phyloP scores from a whole-genome alignment of 2,329 filamentous ascomycete species.

The Aureobasidium sp. region DNA sequence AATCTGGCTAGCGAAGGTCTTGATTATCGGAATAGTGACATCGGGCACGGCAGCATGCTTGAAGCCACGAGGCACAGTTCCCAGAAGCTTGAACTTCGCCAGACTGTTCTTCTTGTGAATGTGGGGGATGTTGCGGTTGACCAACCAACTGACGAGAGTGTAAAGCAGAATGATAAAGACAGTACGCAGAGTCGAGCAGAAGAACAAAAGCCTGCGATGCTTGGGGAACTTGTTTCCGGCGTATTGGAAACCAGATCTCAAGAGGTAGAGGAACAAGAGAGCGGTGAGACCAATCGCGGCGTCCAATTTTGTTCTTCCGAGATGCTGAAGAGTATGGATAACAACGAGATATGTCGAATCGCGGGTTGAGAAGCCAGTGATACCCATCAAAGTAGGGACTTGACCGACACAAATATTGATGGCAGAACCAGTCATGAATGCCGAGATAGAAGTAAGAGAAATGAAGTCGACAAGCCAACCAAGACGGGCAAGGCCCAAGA shows the following conservation, averaged over 20 bases:
- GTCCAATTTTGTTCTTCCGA: conserved; percentile 63
- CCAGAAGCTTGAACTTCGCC: conserved; percentile 65
- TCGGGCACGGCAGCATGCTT: conserved; percentile 67
- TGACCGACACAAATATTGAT: conserved; percentile 84
- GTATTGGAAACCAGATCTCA: conserved; percentile 59
- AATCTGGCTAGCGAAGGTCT: conserved; percentile 61
- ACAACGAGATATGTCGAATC: conserved; percentile 75
- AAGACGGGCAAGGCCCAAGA: conserved; percentile 69
- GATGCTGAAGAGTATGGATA: conserved; percentile 70
- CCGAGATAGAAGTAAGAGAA: conserved; percentile 79
- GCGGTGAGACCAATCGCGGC: conserved; percentile 85
- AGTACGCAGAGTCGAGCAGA: conserved; percentile 81
- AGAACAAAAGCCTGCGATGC: conserved; percentile 73
- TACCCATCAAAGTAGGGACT: conserved; percentile 72
- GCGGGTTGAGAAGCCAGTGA: conserved; percentile 53
- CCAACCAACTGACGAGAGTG: conserved; percentile 81
- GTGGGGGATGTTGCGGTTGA: conserved; percentile 54
- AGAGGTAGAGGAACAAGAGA: conserved; percentile 67
- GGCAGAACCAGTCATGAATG: conserved; percentile 95
- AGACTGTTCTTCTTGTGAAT: conserved; percentile 30
- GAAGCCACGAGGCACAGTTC: conserved; percentile 77
- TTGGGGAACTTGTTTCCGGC: conserved; percentile 63
- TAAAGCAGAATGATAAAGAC: conserved; percentile 89
- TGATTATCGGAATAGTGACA: conserved; percentile 60
- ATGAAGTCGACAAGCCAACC: conserved; percentile 94